phyloP scores from a whole-genome alignment of 2,329 filamentous ascomycete genomes.

The Gaeumannomyces tritici region DNA sequence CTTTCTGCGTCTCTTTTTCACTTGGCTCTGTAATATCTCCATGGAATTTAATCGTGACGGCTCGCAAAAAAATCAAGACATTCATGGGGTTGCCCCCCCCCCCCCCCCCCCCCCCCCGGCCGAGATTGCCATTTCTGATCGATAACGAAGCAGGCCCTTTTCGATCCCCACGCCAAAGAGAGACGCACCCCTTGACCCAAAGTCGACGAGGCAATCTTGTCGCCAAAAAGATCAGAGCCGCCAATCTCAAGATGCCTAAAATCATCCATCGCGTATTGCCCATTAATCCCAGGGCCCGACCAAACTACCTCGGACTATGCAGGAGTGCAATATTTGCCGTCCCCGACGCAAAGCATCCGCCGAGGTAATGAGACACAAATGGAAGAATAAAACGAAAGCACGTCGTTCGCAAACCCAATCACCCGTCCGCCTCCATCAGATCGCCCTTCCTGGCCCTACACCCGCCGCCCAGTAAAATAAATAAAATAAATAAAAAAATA shows the following conservation, averaged over 20 bases:
- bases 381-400: background rate
- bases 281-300: background rate
- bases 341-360: background rate
- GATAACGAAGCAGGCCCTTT: background rate
- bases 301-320: background rate
- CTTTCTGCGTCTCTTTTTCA: background rate
- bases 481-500: background rate
- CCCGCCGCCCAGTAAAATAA: background rate
- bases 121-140: background rate
- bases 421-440: background rate
- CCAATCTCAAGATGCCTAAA: background rate
- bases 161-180: too few relatives aligned
- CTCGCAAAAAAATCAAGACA: background rate
- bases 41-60: too few relatives aligned
- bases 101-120: too few relatives aligned
- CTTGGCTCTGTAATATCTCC: background rate
- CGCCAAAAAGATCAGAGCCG: too few relatives aligned
- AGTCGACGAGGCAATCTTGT: background rate
- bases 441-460: background rate
- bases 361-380: background rate
- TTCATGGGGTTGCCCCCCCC: background rate
- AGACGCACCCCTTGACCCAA: too few relatives aligned
- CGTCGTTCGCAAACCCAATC: background rate
- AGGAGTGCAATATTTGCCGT: background rate
- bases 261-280: background rate